phyloP scores from a whole-genome alignment of 75 land plant genomes.

The Cupressus sempervirens region DNA sequence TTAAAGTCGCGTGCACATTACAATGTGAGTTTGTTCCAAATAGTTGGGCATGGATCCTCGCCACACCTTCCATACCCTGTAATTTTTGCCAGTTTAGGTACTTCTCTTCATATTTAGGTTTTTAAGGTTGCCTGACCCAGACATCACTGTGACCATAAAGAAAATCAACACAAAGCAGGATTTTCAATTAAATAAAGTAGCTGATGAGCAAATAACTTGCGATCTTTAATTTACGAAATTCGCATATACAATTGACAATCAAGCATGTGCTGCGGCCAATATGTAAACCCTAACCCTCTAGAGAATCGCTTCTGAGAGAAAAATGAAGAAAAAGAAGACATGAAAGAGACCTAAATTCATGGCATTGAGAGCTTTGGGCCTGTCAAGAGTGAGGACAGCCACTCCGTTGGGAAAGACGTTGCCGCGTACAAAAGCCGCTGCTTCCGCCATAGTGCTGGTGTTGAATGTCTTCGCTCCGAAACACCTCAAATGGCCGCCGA shows the following conservation, averaged over 20 bases:
- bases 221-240: neutral
- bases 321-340: neutral
- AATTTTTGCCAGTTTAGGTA: neutral
- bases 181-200: neutral
- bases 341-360: conserved; percentile 75
- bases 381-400: conserved; percentile 82
- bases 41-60: neutral
- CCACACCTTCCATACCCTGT: neutral
- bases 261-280: neutral
- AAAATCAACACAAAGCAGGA: neutral
- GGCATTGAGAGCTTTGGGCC: conserved; percentile 92
- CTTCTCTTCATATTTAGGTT: too few relatives aligned
- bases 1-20: neutral
- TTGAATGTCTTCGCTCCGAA: neutral
- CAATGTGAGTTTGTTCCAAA: neutral
- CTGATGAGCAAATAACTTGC: neutral
- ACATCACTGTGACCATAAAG: neutral
- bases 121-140: too few relatives aligned
- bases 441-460: conserved; percentile 16
- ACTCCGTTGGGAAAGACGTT: conserved; percentile 69
- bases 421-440: conserved; percentile 53
- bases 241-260: neutral
- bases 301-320: neutral
- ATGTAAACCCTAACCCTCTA: neutral
- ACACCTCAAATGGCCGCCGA: neutral